phyloP scores from a whole-genome alignment of 306 rosid species.

The Calophaca sinica region DNA sequence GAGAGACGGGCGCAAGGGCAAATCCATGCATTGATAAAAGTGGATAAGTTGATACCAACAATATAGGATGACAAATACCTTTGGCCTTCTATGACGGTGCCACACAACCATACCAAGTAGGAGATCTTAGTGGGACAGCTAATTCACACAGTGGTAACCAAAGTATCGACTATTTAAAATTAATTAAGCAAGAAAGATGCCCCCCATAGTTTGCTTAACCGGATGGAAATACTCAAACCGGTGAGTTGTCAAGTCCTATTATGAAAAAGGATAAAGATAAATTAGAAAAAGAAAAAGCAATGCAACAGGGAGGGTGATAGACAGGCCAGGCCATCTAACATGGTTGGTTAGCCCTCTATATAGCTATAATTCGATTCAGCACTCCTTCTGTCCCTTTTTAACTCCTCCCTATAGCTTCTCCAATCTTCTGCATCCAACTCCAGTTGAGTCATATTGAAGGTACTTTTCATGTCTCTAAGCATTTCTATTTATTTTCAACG shows the following conservation, averaged over 20 bases:
- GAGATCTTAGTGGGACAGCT: constrained; percentile 22
- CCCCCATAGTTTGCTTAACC: constrained; percentile 68
- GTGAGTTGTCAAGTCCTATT: constrained; percentile 73
- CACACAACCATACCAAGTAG: constrained; percentile 39
- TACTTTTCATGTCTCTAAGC: constrained; percentile 32
- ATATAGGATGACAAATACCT: constrained; percentile 39
- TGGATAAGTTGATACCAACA: constrained; percentile 21
- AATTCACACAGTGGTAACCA: constrained; percentile 23
- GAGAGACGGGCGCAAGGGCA: neutral
- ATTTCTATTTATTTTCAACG: constrained; percentile 8
- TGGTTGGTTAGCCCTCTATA: constrained; percentile 40
- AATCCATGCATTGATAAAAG: constrained; percentile 38
- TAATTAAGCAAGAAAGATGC: constrained; percentile 48
- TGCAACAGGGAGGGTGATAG: constrained; percentile 51
- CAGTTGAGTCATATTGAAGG: constrained; percentile 42
- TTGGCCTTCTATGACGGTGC: constrained; percentile 45
- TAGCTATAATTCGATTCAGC: constrained; percentile 42
- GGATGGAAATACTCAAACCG: constrained; percentile 59
- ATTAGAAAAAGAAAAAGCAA: constrained; percentile 52
- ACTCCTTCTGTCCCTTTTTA: constrained; percentile 19
- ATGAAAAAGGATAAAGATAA: constrained; percentile 43
- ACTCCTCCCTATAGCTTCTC: constrained; percentile 48
- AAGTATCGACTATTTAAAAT: constrained; percentile 42
- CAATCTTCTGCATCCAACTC: constrained; percentile 38
- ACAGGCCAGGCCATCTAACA: constrained; percentile 59